Base-by-base conservation (phyloP, 805 yeast genomes). In the Ogataea ramenticola region DNA sequence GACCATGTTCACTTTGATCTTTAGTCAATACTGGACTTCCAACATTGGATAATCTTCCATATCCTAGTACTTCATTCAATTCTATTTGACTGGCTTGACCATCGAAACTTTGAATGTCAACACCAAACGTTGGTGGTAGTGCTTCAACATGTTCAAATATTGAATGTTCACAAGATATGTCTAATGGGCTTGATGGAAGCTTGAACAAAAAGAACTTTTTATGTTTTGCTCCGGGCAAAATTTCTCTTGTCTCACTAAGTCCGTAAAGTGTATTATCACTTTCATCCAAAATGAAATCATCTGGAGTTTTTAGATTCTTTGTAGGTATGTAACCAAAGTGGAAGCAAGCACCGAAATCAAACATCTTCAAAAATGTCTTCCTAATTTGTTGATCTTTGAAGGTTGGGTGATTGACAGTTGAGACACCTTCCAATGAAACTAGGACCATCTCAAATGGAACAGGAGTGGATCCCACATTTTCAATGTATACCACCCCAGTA, bases 391-490 rank as follows among this genome's bases (percentile, higher is more conserved):
- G 26, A 20, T 40, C 26, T 21, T 44, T 44, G 4, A 44, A 36
- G 4, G 41, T 43, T n/a, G 58, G 57, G 21, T 41, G 38, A 9
- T 21, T 29, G 14, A 53, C 41, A 6, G 58, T 56, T 22, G 46
- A 43, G 7, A 59, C 62, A 1, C 82, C 82, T 54, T 78, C 83
- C 16, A 78, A 62, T 3, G 77, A 64, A 9, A 77, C 72, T 43
- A 74, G 69, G 53, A 81, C 75, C 78, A 77, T 74, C 49, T 79
- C 80, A 52, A 80, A 82, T 4, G 71, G 71, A 20, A 80, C 61
- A 1, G 70, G 63, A 16, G 52, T 42, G 3, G 54, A 43, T 2
- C 74, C 60, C 11, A 48, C 58, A 49, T 75, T 77, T 41, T 62
- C 61, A 29, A 76, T 63, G 0, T 57, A 49, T 9, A 72, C 60